Conservation (phyloP, 148 eudicot species). For the Vaccinium darrowii region DNA sequence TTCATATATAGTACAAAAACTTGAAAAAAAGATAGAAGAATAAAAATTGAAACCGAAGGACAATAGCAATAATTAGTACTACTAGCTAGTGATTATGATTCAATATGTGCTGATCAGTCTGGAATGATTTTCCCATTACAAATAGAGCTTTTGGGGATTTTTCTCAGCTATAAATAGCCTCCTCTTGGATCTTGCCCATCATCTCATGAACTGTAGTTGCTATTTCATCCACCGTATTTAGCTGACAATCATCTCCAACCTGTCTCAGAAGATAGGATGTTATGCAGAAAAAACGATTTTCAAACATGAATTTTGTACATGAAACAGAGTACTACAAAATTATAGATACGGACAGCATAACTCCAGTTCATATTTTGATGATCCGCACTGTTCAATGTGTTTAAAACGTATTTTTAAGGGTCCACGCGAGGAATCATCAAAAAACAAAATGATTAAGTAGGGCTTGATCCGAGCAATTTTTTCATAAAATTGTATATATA, state of each 20-base stretch:
- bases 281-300: not conserved
- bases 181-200: constrained; percentile 34
- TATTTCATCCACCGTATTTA: constrained; percentile 44
- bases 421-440: too few relatives aligned
- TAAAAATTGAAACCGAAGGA: not conserved
- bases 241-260: constrained; percentile 51
- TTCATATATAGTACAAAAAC: not conserved
- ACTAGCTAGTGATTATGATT: not conserved
- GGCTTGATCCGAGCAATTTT: too few relatives aligned
- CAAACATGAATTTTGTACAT: not conserved
- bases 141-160: not conserved
- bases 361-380: too few relatives aligned
- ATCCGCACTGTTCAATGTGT: too few relatives aligned
- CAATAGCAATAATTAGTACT: not conserved
- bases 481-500: too few relatives aligned
- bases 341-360: too few relatives aligned
- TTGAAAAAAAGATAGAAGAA: not conserved
- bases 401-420: too few relatives aligned
- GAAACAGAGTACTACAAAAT: too few relatives aligned
- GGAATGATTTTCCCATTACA: constrained; percentile 1
- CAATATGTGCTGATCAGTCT: not conserved
- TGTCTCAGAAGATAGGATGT: constrained; percentile 7
- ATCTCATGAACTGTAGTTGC: constrained; percentile 44
- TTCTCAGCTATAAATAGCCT: constrained; percentile 26
- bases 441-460: too few relatives aligned